phyloP scores from a whole-genome alignment of 2,329 filamentous ascomycete genomes.

The Pleurostoma richardsiae region DNA sequence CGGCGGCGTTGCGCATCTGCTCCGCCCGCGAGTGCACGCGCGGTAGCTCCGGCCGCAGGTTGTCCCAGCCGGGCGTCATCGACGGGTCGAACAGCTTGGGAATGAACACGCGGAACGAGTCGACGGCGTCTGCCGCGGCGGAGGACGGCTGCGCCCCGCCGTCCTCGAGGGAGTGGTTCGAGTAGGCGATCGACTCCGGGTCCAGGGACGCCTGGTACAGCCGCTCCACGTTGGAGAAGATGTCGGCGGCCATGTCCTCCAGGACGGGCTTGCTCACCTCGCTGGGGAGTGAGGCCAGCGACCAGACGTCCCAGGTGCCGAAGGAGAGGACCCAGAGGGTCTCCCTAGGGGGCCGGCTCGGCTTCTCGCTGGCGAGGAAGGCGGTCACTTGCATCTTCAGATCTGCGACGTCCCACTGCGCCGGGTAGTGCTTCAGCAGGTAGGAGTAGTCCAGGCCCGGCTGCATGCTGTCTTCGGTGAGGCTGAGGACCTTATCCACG shows the following conservation, averaged over 20 bases:
- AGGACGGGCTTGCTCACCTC: slow-evolving; percentile 28
- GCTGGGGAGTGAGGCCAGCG: slow-evolving; percentile 40
- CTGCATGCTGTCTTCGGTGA: slow-evolving; percentile 21
- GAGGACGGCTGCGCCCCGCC: slow-evolving; percentile 14
- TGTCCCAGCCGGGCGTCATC: slow-evolving; percentile 47
- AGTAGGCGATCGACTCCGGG: slow-evolving; percentile 36
- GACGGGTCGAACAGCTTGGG: slow-evolving; percentile 49
- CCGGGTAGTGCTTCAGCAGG: slow-evolving; percentile 34
- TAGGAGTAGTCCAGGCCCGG: slow-evolving; percentile 39
- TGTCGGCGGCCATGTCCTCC: slow-evolving; percentile 26
- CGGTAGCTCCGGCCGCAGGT: slow-evolving; percentile 33
- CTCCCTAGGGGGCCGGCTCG: slow-evolving; percentile 29
- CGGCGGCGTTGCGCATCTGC: slow-evolving; percentile 48
- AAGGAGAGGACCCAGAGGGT: slow-evolving; percentile 49
- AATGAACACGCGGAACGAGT: slow-evolving; percentile 44
- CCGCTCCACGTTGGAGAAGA: slow-evolving; percentile 41
- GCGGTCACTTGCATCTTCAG: slow-evolving; percentile 35
- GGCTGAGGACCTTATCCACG: slow-evolving; percentile 24
- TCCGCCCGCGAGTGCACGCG: slow-evolving; percentile 41
- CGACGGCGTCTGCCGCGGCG: slow-evolving; percentile 9
- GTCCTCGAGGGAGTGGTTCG: slow-evolving; percentile 31
- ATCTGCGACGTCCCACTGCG: slow-evolving; percentile 31
- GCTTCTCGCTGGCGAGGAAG: slow-evolving; percentile 36
- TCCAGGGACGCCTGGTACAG: slow-evolving; percentile 39
- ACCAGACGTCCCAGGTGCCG: slow-evolving; percentile 52